phyloP scores from a whole-genome alignment of 768 basidiomycete genomes.

The Baorangia bicolor region DNA sequence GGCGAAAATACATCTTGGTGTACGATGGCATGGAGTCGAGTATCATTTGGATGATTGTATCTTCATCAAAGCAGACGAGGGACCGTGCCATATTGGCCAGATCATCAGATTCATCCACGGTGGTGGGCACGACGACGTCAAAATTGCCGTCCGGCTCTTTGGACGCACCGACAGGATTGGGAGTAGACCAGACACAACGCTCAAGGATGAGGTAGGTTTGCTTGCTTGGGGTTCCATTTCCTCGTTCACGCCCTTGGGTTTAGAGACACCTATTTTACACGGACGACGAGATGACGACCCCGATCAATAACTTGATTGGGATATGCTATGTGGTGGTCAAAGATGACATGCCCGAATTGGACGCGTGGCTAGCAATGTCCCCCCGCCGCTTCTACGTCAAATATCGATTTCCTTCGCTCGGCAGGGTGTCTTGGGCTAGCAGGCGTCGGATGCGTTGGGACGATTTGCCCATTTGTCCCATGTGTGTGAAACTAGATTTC shows the following conservation, averaged over 20 bases:
- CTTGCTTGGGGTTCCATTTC: neutral
- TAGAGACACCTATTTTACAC: slow-evolving; percentile 67
- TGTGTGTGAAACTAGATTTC: slow-evolving; percentile 38
- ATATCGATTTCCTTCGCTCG: slow-evolving; percentile 49
- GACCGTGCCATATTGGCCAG: slow-evolving; percentile 58
- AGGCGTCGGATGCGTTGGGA: slow-evolving; percentile 30
- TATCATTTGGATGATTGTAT: slow-evolving; percentile 68
- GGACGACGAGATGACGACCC: slow-evolving; percentile 38
- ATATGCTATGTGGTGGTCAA: slow-evolving; percentile 49
- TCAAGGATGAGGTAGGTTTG: slow-evolving; percentile 56
- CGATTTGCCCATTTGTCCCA: slow-evolving; percentile 45
- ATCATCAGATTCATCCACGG: slow-evolving; percentile 37
- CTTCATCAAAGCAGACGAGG: slow-evolving; percentile 44
- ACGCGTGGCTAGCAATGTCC: slow-evolving; percentile 51
- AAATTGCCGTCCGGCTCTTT: slow-evolving; percentile 42
- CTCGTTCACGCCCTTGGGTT: neutral
- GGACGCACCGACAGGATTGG: slow-evolving; percentile 47
- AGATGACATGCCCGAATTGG: slow-evolving; percentile 31
- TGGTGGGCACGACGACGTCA: slow-evolving; percentile 12
- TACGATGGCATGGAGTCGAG: slow-evolving; percentile 44
- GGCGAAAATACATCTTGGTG: slow-evolving; percentile 36
- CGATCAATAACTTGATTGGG: slow-evolving; percentile 41
- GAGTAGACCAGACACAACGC: slow-evolving; percentile 36
- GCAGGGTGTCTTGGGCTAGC: slow-evolving; percentile 39
- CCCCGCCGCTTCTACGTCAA: slow-evolving; percentile 57